These are phyloP conservation scores for Calonectria multiphialidica DNA, from an alignment of 2,329 filamentous ascomycete species.

Conservation along the genomic window DNA sequence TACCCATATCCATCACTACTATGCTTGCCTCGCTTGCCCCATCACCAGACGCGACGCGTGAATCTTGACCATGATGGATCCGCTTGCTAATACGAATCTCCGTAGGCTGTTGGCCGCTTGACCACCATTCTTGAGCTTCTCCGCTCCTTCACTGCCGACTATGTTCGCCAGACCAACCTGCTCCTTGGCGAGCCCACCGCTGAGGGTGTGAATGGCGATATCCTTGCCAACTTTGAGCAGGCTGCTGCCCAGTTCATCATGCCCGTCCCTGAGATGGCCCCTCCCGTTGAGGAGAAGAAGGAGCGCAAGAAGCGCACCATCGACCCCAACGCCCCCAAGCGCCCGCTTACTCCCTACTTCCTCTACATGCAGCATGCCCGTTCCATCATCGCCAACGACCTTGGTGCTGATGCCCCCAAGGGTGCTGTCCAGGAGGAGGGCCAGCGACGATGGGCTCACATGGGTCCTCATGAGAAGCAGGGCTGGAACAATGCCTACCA, in stretches of 20 bases:
- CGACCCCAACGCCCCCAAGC: slow-evolving; percentile 95
- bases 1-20: not conserved
- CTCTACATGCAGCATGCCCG: slow-evolving; percentile 92
- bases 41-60: slow-evolving; percentile 13
- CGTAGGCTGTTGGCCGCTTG: slow-evolving; percentile 68
- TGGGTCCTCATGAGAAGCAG: slow-evolving; percentile 80
- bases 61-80: not conserved
- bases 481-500: slow-evolving; percentile 76
- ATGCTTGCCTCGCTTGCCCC: not conserved
- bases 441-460: slow-evolving; percentile 85
- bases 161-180: slow-evolving; percentile 89
- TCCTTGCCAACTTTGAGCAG: slow-evolving; percentile 66
- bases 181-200: slow-evolving; percentile 76
- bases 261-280: slow-evolving; percentile 53
- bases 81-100: slow-evolving; percentile 50
- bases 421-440: slow-evolving; percentile 91
- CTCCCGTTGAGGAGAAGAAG: slow-evolving; percentile 77
- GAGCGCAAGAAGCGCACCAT: slow-evolving; percentile 89
- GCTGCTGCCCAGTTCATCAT: slow-evolving; percentile 60
- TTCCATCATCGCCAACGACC: slow-evolving; percentile 82
- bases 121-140: slow-evolving; percentile 84
- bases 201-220: slow-evolving; percentile 59
- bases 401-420: slow-evolving; percentile 81
- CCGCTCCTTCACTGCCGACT: slow-evolving; percentile 83
- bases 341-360: slow-evolving; percentile 94